Base-by-base conservation (phyloP, 2,329 filamentous ascomycete species). In the Parastagonospora nodorum region DNA sequence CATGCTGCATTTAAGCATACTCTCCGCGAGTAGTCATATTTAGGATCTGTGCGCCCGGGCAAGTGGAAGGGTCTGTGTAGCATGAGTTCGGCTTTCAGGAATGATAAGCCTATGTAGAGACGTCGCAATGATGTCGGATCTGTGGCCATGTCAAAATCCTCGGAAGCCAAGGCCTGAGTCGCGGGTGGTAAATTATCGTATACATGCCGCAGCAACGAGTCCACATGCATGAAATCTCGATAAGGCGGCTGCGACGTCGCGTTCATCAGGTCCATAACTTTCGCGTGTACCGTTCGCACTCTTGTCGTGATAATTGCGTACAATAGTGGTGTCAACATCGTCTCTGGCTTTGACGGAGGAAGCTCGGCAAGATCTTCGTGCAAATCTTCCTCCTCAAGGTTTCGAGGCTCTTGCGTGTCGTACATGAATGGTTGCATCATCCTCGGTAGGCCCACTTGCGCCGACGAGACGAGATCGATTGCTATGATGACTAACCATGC, bases 401-500 rank as follows among this genome's bases (percentile, higher is more conserved):
- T 79, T 1, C 64, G 62, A 5, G 77, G 77, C 45, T 72, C 62
- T 28, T 58, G 51, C 1, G 69, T 74, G 52, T 79, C 77, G 42
- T 63, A 67, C 51, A 75, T 68, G n/a, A 60, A 56, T 7, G 71
- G 64, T 42, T 71, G 66, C 33, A 74, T 71, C 58, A 74, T 70
- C 11, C 71, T 60, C 11, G 75, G 76, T 10, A 77, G 41, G 2
- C 75, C 76, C 14, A 74, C 54, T 42, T 76, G 70, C 4, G 67
- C 61, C 0, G 75, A 76, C 5, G 72, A 55, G 8, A 74, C 61
- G 2, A 77, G 53, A 51, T 78, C 77, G 5, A 76, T 45, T 9
- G 73, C 68, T 36, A 72, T 53, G 28, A 78, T 51, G 58, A 86
- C 81, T 66, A 82, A 80, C 81, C 84, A 88, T 0, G 86, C 64